A percentile compares a stretch with the other conserved stretches of the same genome.
Evolutionary conservation across 768 basidiomycete species (phyloP).

Genomic region (Serpula lacrymans): DNA sequence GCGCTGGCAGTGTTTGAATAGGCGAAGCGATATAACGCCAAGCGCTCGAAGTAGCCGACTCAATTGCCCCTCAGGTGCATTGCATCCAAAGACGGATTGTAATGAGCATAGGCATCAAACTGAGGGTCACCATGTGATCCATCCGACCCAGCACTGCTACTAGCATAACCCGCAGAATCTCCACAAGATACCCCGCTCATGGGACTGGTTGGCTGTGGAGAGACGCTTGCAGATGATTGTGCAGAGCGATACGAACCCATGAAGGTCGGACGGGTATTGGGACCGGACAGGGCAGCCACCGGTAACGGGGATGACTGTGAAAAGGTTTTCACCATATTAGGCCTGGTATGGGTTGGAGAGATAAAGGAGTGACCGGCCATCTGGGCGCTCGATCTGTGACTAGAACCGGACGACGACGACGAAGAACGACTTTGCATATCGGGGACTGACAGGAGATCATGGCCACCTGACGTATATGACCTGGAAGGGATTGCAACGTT

Average conservation of each 20-base stretch:
- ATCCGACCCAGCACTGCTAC: conserved; percentile 22
- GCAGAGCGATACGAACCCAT: neutral
- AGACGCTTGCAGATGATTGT: conserved; percentile 10
- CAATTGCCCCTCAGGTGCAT: conserved; percentile 20
- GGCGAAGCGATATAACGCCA: neutral
- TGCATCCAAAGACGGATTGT: conserved; percentile 12
- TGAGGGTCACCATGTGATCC: conserved; percentile 18
- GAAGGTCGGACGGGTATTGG: neutral
- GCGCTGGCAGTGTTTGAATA: neutral
- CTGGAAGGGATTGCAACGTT: too few species aligned
- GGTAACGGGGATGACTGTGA: too few species aligned
- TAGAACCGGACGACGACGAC: conserved; percentile 29
- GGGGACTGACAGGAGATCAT: conserved; percentile 16
- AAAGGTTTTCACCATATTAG: too few species aligned
- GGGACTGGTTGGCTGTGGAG: conserved; percentile 16
- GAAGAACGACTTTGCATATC: conserved; percentile 29
- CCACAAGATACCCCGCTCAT: too few species aligned
- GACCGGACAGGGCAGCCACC: conserved; percentile 20
- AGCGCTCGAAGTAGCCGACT: neutral
- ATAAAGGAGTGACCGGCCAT: conserved; percentile 28
- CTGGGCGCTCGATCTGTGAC: too few species aligned
- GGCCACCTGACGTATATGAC: too few species aligned
- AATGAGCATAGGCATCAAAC: conserved; percentile 14
- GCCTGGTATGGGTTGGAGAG: too few species aligned
- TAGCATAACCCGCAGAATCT: conserved; percentile 7